These are phyloP conservation scores for Ceratocystis papillata DNA, from an alignment of 2,329 filamentous ascomycete genomes.

Conservation along the genomic window DNA sequence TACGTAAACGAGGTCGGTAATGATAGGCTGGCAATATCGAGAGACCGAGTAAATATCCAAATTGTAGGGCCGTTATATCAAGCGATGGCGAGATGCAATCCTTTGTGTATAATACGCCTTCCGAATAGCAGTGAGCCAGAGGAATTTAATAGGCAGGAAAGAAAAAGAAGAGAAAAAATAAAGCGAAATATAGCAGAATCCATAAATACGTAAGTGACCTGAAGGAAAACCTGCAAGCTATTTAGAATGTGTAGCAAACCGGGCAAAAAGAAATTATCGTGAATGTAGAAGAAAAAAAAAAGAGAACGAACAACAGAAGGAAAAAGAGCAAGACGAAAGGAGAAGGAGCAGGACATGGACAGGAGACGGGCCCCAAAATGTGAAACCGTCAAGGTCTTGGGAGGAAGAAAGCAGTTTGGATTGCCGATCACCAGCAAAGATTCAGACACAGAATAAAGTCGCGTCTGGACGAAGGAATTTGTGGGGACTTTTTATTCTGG, in stretches of 20 bases:
- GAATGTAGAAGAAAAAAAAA: neutral
- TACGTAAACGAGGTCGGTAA: too few relatives aligned
- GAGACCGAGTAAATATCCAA: too few relatives aligned
- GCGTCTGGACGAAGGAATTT: neutral
- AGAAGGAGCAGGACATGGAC: neutral
- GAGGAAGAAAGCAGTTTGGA: neutral
- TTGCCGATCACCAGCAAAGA: constrained; percentile 1
- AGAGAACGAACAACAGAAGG: neutral
- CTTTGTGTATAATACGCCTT: too few relatives aligned
- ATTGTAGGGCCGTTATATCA: too few relatives aligned
- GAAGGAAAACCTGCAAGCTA: too few relatives aligned
- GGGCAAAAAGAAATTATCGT: neutral
- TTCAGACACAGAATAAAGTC: neutral
- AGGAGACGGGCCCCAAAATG: constrained; percentile 10
- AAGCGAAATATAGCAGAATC: neutral
- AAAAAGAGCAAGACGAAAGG: neutral
- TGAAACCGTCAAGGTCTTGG: constrained; percentile 13
- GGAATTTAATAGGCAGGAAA: neutral
- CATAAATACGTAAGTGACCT: neutral
- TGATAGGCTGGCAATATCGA: too few relatives aligned
- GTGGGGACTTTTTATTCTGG: neutral
- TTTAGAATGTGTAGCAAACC: neutral
- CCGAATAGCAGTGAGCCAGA: neutral
- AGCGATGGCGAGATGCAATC: too few relatives aligned
- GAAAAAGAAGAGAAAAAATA: neutral